These are phyloP conservation scores for Neonectria coccinea DNA, from an alignment of 2,329 filamentous ascomycete species.

Conservation along the genomic window DNA sequence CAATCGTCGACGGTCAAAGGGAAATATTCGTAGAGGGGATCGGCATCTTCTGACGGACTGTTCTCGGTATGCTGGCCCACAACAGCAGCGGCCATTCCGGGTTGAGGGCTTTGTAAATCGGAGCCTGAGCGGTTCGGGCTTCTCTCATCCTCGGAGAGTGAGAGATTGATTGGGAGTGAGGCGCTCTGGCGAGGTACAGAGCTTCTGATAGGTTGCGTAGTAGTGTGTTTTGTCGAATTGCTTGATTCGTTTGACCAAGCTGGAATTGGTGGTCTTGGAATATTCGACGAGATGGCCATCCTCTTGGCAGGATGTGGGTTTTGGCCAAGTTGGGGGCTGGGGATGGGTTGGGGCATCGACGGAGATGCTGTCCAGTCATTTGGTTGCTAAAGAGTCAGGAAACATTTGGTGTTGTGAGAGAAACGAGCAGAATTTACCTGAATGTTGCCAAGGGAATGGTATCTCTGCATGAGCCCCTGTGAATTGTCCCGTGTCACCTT, in stretches of 20 bases:
- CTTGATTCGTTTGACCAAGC: conserved; percentile 58
- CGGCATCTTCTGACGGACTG: conserved; percentile 79
- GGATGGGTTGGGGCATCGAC: conserved; percentile 48
- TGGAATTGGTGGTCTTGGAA: conserved; percentile 66
- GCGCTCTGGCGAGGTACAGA: conserved; percentile 44
- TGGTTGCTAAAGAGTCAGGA: conserved; percentile 47
- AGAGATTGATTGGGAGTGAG: conserved; percentile 62
- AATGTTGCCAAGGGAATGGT: conserved; percentile 49
- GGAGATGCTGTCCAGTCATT: conserved; percentile 61
- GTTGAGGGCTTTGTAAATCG: conserved; percentile 64
- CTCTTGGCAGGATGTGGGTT: conserved; percentile 65
- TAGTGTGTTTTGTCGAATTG: conserved; percentile 35
- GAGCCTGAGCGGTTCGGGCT: conserved; percentile 65
- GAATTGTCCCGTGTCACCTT: conserved; percentile 51
- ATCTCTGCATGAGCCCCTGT: conserved; percentile 46
- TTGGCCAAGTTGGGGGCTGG: conserved; percentile 45
- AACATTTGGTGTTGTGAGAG: neutral
- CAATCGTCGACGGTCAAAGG: conserved; percentile 91
- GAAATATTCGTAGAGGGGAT: conserved; percentile 94
- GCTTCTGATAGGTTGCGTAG: conserved; percentile 37
- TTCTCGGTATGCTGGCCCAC: conserved; percentile 58
- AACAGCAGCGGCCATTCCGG: conserved; percentile 53
- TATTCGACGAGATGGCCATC: conserved; percentile 63
- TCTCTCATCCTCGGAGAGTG: conserved; percentile 70
- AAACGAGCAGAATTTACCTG: conserved; percentile 47